A percentile compares a stretch with the other conserved stretches of the same genome.
These are phyloP conservation scores for Scheffersomyces spartinae DNA, from an alignment of 805 yeast species.

Conservation along the genomic window DNA sequence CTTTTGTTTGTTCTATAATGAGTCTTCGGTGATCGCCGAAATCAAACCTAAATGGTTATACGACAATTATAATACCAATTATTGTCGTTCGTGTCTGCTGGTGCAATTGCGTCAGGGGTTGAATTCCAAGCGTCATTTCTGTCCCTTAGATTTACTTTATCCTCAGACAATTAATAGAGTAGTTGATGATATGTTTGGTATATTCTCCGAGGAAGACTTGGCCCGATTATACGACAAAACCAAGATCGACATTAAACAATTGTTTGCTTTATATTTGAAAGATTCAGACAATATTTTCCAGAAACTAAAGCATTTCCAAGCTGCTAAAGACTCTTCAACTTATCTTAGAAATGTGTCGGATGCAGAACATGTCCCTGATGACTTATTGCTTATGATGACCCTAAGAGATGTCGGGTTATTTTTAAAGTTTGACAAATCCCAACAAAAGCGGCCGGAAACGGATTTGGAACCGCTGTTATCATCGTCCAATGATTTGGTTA, in stretches of 20 bases:
- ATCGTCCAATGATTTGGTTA: too few species aligned
- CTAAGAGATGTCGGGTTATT: constrained; percentile 47
- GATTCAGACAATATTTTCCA: constrained; percentile 21
- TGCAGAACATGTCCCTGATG: constrained; percentile 21
- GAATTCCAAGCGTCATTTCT: constrained; percentile 26
- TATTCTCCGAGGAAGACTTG: constrained; percentile 10
- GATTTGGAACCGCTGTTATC: too few species aligned
- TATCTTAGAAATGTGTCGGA: constrained; percentile 16
- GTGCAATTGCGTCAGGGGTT: constrained; percentile 21
- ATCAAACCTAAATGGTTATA: constrained; percentile 55
- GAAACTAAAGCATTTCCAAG: constrained; percentile 22
- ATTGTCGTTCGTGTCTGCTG: constrained; percentile 51
- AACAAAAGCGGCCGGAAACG: too few species aligned
- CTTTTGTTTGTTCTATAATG: constrained; percentile 17
- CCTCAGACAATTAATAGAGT: constrained; percentile 18
- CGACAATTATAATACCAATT: constrained; percentile 28
- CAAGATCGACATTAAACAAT: constrained; percentile 12
- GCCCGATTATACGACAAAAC: too few species aligned
- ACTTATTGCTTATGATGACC: constrained; percentile 39
- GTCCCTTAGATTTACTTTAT: constrained; percentile 34
- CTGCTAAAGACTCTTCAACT: constrained; percentile 12
- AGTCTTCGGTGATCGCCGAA: constrained; percentile 25
- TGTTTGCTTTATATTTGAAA: constrained; percentile 15
- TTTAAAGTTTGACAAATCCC: constrained; percentile 25
- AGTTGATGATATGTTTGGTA: constrained; percentile 18